A percentile compares a stretch with the other conserved stretches of the same genome.
These are phyloP conservation scores for Phytophthora megakarya DNA, from an alignment of 352 stramenopile genomes.

Conservation along the genomic window DNA sequence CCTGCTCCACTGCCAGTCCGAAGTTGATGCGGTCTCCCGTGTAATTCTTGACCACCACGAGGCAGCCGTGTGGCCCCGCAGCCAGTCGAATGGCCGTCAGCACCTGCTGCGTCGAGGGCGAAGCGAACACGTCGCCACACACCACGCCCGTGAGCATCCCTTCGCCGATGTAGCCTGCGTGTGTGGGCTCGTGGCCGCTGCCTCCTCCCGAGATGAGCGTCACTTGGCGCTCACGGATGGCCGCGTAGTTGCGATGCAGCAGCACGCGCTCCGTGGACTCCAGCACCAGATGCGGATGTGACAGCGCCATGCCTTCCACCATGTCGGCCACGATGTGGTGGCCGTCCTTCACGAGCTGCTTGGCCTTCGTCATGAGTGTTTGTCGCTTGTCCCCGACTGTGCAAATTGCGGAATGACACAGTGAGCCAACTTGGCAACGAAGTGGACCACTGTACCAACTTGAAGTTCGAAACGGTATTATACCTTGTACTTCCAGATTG, in stretches of 20 bases:
- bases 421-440: background rate
- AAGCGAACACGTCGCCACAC: conserved; percentile 97
- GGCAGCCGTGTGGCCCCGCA: conserved; percentile 80
- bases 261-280: conserved; percentile 65
- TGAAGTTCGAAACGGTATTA: too few relatives aligned
- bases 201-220: conserved; percentile 79
- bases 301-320: conserved; percentile 71
- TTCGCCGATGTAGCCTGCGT: conserved; percentile 96
- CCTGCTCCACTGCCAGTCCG: conserved; percentile 95
- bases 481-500: too few relatives aligned
- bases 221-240: conserved; percentile 70
- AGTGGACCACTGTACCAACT: background rate
- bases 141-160: conserved; percentile 97
- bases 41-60: conserved; percentile 99
- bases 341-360: conserved; percentile 63
- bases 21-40: conserved; percentile 99
- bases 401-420: conserved; percentile 21
- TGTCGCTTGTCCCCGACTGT: background rate
- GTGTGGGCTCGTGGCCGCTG: conserved; percentile 94
- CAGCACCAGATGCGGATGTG: conserved; percentile 73
- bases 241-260: conserved; percentile 71
- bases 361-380: conserved; percentile 39
- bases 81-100: conserved; percentile 94
- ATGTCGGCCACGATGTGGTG: conserved; percentile 72
- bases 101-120: conserved; percentile 92